These are phyloP conservation scores for Blastobotrys arbuscula DNA, from an alignment of 1,139 yeast genomes.

Conservation along the genomic window DNA sequence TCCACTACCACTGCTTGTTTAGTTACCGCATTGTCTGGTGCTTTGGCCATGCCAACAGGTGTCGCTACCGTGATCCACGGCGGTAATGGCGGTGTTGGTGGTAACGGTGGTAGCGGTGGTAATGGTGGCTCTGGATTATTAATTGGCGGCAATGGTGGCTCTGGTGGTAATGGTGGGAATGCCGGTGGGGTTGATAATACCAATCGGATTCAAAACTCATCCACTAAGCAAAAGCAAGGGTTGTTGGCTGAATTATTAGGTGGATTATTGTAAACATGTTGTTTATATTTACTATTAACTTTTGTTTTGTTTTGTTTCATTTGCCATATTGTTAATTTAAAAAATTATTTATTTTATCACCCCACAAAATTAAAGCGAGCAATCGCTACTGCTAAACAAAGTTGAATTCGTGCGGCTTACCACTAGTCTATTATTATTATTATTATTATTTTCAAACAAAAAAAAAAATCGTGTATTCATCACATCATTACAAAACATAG, in stretches of 20 bases:
- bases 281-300: no score
- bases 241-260: neutral
- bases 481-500: no score
- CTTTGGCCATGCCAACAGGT: neutral
- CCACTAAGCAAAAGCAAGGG: neutral
- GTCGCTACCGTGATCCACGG: neutral
- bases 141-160: neutral
- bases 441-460: no score
- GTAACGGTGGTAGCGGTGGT: neutral
- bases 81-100: neutral
- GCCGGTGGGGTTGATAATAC: constrained; percentile 2
- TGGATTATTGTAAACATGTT: neutral
- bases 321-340: no score
- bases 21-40: neutral
- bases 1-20: neutral
- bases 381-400: no score
- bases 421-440: no score
- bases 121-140: neutral
- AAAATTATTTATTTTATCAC: no score
- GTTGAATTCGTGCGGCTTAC: no score
- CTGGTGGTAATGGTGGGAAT: constrained; percentile 2
- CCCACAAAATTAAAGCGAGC: no score
- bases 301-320: no score
- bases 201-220: neutral
- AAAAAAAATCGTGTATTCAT: no score